Conservation (phyloP, 805 yeast genomes). For the Kodamaea sagamina region DNA sequence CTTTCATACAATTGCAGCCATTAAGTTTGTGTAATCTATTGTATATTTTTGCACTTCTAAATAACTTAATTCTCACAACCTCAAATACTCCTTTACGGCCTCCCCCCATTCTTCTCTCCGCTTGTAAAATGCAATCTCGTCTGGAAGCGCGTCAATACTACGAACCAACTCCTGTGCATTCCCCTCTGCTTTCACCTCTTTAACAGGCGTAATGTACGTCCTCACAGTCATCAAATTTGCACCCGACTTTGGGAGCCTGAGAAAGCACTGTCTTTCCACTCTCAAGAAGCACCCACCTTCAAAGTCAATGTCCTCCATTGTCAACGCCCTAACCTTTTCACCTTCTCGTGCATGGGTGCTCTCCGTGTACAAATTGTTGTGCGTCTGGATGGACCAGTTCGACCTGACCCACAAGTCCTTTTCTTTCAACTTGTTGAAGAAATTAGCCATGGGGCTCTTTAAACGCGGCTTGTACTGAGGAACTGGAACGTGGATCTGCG, state of each 20-base stretch:
- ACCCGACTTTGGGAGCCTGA: conserved; percentile 36
- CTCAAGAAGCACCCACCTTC: conserved; percentile 35
- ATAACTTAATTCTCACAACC: background rate
- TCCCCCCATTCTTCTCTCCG: conserved; percentile 40
- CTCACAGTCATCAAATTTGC: conserved; percentile 41
- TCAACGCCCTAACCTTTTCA: conserved; percentile 24
- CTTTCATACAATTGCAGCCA: too few relatives aligned
- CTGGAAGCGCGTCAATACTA: conserved; percentile 41
- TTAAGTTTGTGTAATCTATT: too few relatives aligned
- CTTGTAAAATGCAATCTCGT: conserved; percentile 40
- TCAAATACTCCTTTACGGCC: conserved; percentile 36
- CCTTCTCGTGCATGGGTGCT: conserved; percentile 37
- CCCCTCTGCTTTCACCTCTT: conserved; percentile 34
- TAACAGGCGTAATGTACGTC: conserved; percentile 38
- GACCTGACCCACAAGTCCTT: conserved; percentile 59
- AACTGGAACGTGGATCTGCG: conserved; percentile 68
- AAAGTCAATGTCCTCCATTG: conserved; percentile 34
- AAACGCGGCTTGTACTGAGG: conserved; percentile 63
- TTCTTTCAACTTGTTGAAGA: conserved; percentile 57
- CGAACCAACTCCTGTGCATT: conserved; percentile 28
- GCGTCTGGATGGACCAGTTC: conserved; percentile 73
- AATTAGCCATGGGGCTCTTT: conserved; percentile 64
- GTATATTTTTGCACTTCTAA: too few relatives aligned
- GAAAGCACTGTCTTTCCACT: conserved; percentile 39
- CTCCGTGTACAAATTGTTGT: conserved; percentile 36